Evolutionary conservation across 371 early-diverging fungal species (phyloP), one percentile per base, ranked within the genome.

Genomic region (Dinochytrium kinnereticum): DNA sequence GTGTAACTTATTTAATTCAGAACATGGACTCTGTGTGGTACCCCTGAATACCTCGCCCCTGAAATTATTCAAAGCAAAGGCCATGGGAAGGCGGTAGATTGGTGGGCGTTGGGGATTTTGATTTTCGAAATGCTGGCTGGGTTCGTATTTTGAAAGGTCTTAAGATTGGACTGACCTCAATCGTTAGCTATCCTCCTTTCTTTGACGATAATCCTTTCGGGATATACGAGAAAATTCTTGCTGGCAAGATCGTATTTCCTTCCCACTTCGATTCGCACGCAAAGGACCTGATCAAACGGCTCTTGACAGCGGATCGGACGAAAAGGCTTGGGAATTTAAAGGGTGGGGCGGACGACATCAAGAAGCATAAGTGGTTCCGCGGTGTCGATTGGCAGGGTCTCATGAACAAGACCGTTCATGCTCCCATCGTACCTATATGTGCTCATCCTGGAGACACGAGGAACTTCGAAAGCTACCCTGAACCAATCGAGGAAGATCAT

Each of bases 11-110:
- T 53, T 26, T 44, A 49, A 26, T 24, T 15, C 78, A 87, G 93
- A 79, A 94, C 94, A 40, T 94, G 94, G 94, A 95, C 94, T 26
- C 80, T 96, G 30, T 98, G 98, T 80, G 99, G 99, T 13, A 99
- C 99, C 36, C 99, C 99, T 21, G 99, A 98, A 83, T 99, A 98
- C 73, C 77, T 85, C 1, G 86, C 86, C 21, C 86, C 86, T 15
- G 84, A 91, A 57, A 91, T 93, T 70, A 87, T 92, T 59, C 80
- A 85, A 73, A 78, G 81, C 49, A 84, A 85, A 71, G 90, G 87
- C 19, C 89, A 92, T 79, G 87, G 87, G 0, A 84, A 83, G 72
- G 85, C 87, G 34, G 91, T 89, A 17, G 92, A 92, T 72, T 90
- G 88, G 87, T 92, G 90, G 88, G 86, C 91, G 21, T 80, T 92